Conservation (phyloP, 2,329 filamentous ascomycete genomes). For the Furcasterigmium sp. region DNA sequence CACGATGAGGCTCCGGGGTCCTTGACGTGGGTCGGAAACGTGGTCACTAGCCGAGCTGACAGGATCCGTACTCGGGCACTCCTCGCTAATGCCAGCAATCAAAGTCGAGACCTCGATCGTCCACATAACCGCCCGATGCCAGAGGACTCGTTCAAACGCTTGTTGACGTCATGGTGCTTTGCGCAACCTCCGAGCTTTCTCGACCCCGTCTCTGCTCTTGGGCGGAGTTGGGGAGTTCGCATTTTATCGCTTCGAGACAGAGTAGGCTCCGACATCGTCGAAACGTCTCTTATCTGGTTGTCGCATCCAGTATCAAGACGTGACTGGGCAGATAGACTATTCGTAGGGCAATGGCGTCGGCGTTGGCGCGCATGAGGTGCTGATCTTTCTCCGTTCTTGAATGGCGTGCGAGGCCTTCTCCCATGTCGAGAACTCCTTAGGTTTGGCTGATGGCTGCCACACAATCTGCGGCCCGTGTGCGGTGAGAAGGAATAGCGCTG, state of each 20-base stretch:
- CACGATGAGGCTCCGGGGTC: not conserved
- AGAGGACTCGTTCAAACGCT: not conserved
- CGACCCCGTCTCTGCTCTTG: no score
- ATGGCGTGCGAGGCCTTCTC: no score
- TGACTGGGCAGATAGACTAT: not conserved
- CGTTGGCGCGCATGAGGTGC: not conserved
- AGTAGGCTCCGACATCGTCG: not conserved
- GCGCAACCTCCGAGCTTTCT: not conserved
- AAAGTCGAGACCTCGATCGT: not conserved
- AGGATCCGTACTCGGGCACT: not conserved
- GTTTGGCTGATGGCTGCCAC: not conserved
- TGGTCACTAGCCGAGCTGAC: no score
- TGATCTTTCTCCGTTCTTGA: no score
- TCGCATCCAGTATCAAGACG: not conserved
- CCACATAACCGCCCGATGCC: not conserved
- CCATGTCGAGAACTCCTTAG: no score
- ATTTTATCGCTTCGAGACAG: not conserved
- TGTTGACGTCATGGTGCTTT: not conserved
- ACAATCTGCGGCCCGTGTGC: not conserved
- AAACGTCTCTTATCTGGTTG: not conserved
- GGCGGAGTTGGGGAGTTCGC: not conserved
- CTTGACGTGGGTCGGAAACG: not conserved
- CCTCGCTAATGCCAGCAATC: not conserved
- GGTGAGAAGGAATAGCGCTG: not conserved
- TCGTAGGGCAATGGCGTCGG: not conserved